Evolutionary conservation across 768 basidiomycete species (phyloP), one percentile per base, ranked within the genome.

Genomic region (Lentinula sp.): DNA sequence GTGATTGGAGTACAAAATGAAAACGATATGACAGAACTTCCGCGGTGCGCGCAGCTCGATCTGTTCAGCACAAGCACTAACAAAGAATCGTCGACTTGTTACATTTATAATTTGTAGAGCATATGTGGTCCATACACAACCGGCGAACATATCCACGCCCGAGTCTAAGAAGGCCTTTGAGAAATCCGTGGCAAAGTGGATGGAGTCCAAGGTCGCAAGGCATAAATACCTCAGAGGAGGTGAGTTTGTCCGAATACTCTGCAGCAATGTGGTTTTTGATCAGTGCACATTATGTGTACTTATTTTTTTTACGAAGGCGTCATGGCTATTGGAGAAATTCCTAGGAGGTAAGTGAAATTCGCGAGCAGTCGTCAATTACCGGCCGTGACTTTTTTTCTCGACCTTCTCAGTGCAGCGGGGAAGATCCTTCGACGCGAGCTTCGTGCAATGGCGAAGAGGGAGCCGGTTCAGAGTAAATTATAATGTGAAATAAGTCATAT

Each of bases 401-500:
- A 18, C 23, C 28, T 42, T 59, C 54, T 62, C 62, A 93, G 91
- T 65, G 85, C 92, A 36, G 83, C 91, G 57, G 94, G 94, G 2
- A 95, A 96, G 74, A 97, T 97, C 67, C 72, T 95, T 36, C 80
- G 93, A 49, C 82, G 90, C 28, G 83, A 93, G 64, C 76, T 95
- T 46, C 81, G 91, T 10, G 89, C 87, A 3, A 72, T 77, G 50
- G 89, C 87, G 0, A 85, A 85, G 68, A 71, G 75, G 48, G 89
- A 91, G 60, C n/a, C 23, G 18, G 50, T 23, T 13, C 39, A 41
- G 28, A 56, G 42, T 13, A 60, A 60, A 43, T n/a, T 56, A 41
- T 56, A 56, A n/a, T 20, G 28, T 28, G 28, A 28, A 28, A 2
- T 28, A 28, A 28, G 28, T 28, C 3, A 28, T 28, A 43, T 7